These are phyloP conservation scores for Wickerhamomyces subpelliculosus DNA, from an alignment of 805 yeast species.

Conservation along the genomic window DNA sequence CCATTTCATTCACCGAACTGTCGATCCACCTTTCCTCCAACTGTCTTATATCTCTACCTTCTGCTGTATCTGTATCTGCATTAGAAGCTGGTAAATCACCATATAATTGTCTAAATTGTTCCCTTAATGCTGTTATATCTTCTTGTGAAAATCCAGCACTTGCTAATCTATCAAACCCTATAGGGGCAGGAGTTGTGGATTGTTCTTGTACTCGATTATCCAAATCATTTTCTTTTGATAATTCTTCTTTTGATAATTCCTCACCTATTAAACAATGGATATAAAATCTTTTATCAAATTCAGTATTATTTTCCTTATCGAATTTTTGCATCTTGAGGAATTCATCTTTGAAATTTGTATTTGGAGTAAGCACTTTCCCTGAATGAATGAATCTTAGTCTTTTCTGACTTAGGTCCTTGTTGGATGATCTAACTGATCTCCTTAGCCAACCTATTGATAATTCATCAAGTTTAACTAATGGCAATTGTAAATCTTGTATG, in stretches of 20 bases:
- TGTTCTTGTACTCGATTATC: conserved; percentile 46
- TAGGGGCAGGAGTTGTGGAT: conserved; percentile 57
- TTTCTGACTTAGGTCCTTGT: conserved; percentile 20
- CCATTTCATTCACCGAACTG: conserved; percentile 49
- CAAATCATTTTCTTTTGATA: conserved; percentile 50
- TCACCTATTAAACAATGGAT: conserved; percentile 80
- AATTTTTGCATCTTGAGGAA: conserved; percentile 26
- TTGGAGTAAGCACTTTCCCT: conserved; percentile 57
- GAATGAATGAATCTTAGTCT: conserved; percentile 61
- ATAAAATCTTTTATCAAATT: conserved; percentile 35
- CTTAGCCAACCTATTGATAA: conserved; percentile 35
- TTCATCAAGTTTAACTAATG: conserved; percentile 24
- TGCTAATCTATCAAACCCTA: conserved; percentile 80
- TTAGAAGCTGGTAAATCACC: conserved; percentile 35
- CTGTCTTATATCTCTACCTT: conserved; percentile 49
- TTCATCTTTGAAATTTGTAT: conserved; percentile 48
- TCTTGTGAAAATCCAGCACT: conserved; percentile 78
- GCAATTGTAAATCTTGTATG: conserved; percentile 33
- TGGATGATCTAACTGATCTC: conserved; percentile 36
- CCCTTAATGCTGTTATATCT: conserved; percentile 65
- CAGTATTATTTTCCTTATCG: conserved; percentile 1
- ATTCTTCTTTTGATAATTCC: conserved; percentile 43
- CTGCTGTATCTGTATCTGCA: conserved; percentile 10
- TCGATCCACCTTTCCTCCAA: conserved; percentile 89
- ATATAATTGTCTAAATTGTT: conserved; percentile 68